phyloP scores from a whole-genome alignment of 805 yeast species.

The Saccharomycodes ludwigii region DNA sequence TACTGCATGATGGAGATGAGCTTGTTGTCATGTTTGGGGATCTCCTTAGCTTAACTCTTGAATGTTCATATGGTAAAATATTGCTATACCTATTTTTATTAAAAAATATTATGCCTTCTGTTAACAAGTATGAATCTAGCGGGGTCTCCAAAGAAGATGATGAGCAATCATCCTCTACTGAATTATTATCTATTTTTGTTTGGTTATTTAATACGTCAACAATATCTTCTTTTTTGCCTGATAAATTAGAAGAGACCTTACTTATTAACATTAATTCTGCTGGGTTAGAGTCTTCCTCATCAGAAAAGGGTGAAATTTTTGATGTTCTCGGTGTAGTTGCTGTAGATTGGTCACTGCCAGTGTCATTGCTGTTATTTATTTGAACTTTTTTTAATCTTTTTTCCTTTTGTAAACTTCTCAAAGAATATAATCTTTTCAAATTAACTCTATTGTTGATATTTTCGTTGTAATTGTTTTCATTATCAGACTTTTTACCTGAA shows the following conservation, averaged over 20 bases:
- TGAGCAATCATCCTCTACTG: conserved; percentile 7
- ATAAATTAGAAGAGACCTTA: not conserved
- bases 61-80: conserved; percentile 74
- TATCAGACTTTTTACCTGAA: no score
- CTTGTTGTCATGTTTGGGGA: no score
- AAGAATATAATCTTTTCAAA: no score
- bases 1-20: no score
- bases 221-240: not conserved
- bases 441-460: no score
- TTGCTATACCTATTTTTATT: conserved; percentile 77
- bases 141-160: conserved; percentile 20
- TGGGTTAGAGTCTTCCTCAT: not conserved
- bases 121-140: conserved; percentile 27
- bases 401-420: no score
- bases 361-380: conserved; percentile 2
- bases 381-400: no score
- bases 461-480: no score
- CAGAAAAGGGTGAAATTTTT: no score
- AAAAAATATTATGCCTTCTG: conserved; percentile 68
- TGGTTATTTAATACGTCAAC: not conserved
- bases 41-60: conserved; percentile 45
- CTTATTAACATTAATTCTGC: not conserved
- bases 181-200: conserved; percentile 1
- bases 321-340: not conserved
- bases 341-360: no score